These are phyloP conservation scores for Betula pendula DNA, from an alignment of 306 rosid species.

Conservation along the genomic window DNA sequence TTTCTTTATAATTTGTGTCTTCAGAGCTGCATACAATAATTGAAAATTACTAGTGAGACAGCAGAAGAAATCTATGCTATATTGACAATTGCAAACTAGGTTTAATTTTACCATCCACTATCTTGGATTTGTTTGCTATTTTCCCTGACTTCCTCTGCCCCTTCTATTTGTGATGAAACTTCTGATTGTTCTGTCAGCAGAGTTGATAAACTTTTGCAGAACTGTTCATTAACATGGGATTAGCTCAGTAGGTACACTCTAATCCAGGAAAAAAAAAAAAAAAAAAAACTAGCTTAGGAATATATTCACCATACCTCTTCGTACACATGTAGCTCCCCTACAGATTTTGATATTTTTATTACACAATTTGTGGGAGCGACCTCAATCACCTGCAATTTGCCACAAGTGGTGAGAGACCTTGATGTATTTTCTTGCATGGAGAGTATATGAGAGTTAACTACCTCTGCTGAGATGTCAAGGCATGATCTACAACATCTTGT, in stretches of 20 bases:
- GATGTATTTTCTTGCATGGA: background rate
- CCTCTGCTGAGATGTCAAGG: constrained; percentile 71
- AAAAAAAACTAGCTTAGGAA: constrained; percentile 3
- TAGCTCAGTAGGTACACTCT: constrained; percentile 18
- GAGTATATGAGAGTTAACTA: constrained; percentile 22
- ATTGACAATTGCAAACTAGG: constrained; percentile 16
- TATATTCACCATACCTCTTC: constrained; percentile 42
- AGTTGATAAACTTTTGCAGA: constrained; percentile 65
- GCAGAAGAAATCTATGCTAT: constrained; percentile 16
- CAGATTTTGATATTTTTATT: constrained; percentile 66
- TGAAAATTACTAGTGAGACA: constrained; percentile 28
- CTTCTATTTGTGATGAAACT: constrained; percentile 35
- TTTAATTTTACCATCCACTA: constrained; percentile 39
- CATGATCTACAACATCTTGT: constrained; percentile 64
- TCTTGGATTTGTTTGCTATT: constrained; percentile 25
- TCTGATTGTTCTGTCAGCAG: constrained; percentile 46
- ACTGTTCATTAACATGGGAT: constrained; percentile 46
- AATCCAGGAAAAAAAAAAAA: constrained; percentile 9
- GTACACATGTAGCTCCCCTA: constrained; percentile 59
- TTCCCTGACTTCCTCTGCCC: constrained; percentile 21
- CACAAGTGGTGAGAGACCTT: constrained; percentile 17
- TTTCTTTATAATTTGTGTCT: constrained; percentile 27
- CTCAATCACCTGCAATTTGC: constrained; percentile 66
- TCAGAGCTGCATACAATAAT: constrained; percentile 45
- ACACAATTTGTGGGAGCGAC: constrained; percentile 82